Percentiles rank a stretch among this genome's conserved stretches.
phyloP scores from a whole-genome alignment of 202 grass and related monocot genomes.

The Schoenoplectus triqueter region DNA sequence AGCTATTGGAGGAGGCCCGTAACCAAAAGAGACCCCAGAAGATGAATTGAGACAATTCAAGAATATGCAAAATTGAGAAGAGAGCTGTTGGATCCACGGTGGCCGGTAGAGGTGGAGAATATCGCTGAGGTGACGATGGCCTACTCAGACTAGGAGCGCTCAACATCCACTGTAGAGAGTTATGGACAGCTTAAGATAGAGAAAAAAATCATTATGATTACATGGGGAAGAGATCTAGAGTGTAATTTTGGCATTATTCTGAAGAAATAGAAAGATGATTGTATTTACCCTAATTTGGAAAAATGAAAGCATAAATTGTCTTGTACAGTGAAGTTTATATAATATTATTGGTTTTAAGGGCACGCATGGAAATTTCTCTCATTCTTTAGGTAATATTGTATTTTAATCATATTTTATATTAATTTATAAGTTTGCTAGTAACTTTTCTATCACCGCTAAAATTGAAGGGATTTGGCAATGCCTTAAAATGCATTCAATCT shows the following conservation, averaged over 20 bases:
- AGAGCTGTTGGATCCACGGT: no score
- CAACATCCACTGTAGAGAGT: no score
- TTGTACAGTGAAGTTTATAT: neutral
- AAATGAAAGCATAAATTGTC: neutral
- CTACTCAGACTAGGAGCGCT: no score
- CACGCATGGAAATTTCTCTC: neutral
- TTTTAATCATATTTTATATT: neutral
- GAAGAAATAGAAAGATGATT: neutral
- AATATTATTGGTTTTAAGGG: neutral
- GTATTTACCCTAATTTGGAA: neutral
- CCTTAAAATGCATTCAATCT: conserved; percentile 59
- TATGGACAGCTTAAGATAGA: no score
- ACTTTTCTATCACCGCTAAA: conserved; percentile 38
- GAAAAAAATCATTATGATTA: no score
- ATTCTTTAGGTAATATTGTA: neutral
- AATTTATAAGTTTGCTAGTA: neutral
- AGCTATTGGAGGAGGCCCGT: no score
- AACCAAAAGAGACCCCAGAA: no score
- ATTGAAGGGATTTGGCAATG: conserved; percentile 68
- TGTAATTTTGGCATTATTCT: neutral
- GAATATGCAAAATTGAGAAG: no score
- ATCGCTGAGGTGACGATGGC: no score
- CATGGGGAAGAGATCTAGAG: neutral
- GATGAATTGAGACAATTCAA: no score
- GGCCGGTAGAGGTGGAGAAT: no score